phyloP scores from a whole-genome alignment of 2,329 filamentous ascomycete genomes.

The Phialemoniopsis sp. region DNA sequence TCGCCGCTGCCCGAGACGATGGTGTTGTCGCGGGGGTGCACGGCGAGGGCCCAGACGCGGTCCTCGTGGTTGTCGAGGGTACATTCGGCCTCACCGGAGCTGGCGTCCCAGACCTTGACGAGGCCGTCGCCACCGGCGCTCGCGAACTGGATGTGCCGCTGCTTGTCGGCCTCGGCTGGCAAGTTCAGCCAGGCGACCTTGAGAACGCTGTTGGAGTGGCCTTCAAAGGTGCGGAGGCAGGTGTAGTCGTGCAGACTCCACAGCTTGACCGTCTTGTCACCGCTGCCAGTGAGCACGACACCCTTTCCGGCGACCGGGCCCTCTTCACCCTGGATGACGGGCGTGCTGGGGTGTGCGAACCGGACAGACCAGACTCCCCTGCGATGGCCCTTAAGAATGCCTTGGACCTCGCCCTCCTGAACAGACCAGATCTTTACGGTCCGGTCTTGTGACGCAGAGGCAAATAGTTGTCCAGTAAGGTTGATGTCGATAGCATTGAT shows the following conservation, averaged over 20 bases:
- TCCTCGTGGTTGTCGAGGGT: conserved; percentile 97
- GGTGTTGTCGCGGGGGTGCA: conserved; percentile 60
- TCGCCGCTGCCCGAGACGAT: conserved; percentile 91
- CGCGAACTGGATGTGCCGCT: conserved; percentile 63
- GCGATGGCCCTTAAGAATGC: conserved; percentile 87
- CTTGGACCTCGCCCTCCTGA: conserved; percentile 84
- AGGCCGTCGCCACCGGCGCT: conserved; percentile 91
- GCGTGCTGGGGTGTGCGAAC: conserved; percentile 78
- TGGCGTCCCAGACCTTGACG: conserved; percentile 93
- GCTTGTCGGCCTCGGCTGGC: conserved; percentile 47
- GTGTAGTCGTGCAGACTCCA: conserved; percentile 93
- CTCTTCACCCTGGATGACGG: conserved; percentile 67
- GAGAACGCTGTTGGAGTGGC: conserved; percentile 90
- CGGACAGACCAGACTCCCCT: conserved; percentile 94
- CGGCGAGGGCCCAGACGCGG: conserved; percentile 84
- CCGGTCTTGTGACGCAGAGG: conserved; percentile 93
- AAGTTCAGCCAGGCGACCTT: conserved; percentile 84
- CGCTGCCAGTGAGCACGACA: conserved; percentile 82
- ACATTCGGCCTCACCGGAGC: conserved; percentile 76
- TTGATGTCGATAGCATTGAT: conserved; percentile 93
- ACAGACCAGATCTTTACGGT: conserved; percentile 96
- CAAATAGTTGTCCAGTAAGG: conserved; percentile 72
- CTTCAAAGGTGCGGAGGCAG: conserved; percentile 90
- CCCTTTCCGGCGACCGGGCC: conserved; percentile 74
- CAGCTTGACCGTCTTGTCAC: conserved; percentile 92